Percentiles rank a stretch among this genome's conserved stretches.
These are phyloP conservation scores for Pilatotrama ljubarskyi DNA, from an alignment of 768 basidiomycete genomes.

Conservation along the genomic window DNA sequence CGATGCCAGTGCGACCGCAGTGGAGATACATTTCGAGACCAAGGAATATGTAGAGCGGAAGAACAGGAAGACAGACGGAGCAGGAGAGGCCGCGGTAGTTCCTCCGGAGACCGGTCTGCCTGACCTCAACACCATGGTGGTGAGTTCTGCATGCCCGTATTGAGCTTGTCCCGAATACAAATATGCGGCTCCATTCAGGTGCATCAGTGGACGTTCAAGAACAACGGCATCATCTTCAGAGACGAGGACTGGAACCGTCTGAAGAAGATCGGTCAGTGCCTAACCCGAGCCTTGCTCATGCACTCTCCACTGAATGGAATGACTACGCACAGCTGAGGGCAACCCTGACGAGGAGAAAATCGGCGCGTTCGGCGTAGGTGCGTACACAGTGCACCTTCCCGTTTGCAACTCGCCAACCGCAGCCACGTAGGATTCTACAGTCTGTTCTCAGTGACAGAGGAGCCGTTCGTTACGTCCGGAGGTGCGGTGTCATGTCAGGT, in stretches of 20 bases:
- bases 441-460: constrained; percentile 80
- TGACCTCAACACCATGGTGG: constrained; percentile 63
- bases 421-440: constrained; percentile 63
- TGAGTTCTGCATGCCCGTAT: constrained; percentile 31
- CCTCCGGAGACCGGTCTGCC: constrained; percentile 40
- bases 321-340: constrained; percentile 63
- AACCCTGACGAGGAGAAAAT: constrained; percentile 96
- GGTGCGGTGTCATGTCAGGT: constrained; percentile 41
- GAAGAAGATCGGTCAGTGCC: constrained; percentile 77
- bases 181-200: constrained; percentile 44
- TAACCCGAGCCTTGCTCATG: too few relatives aligned
- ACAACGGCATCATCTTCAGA: constrained; percentile 82
- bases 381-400: constrained; percentile 18
- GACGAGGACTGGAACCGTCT: constrained; percentile 87
- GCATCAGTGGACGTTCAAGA: constrained; percentile 81
- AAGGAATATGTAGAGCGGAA: constrained; percentile 43
- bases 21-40: constrained; percentile 82
- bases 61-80: constrained; percentile 21
- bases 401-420: neutral
- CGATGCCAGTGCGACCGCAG: constrained; percentile 75
- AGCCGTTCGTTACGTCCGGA: constrained; percentile 81
- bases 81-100: constrained; percentile 9
- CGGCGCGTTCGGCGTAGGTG: constrained; percentile 90
- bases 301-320: neutral
- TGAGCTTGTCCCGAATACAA: neutral